These are phyloP conservation scores for Hanseniaspora nectarophila DNA, from an alignment of 805 yeast species.

Conservation along the genomic window DNA sequence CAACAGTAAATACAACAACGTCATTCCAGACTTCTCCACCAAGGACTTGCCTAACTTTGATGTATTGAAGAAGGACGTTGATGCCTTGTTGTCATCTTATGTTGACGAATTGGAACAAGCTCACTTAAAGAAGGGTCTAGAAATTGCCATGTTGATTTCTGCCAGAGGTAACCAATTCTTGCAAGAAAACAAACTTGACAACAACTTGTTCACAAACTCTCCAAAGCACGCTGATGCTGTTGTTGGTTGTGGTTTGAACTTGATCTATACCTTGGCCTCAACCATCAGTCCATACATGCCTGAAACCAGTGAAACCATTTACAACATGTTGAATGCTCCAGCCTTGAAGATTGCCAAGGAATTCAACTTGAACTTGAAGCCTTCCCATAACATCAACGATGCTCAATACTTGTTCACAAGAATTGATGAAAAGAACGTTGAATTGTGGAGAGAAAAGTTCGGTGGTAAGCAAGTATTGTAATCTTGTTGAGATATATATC, in stretches of 20 bases:
- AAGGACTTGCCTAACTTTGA: conserved; percentile 38
- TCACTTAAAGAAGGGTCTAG: conserved; percentile 79
- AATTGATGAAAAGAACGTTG: conserved; percentile 81
- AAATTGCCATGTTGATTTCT: conserved; percentile 79
- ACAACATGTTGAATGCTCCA: conserved; percentile 74
- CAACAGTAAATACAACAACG: conserved; percentile 82
- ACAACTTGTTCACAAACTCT: conserved; percentile 58
- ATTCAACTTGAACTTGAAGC: conserved; percentile 54
- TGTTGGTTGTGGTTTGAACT: conserved; percentile 79
- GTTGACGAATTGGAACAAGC: conserved; percentile 63
- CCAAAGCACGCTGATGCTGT: conserved; percentile 85
- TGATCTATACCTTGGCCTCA: conserved; percentile 75
- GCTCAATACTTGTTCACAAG: conserved; percentile 86
- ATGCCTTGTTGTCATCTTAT: conserved; percentile 49
- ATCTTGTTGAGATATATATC: background rate
- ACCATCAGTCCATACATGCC: conserved; percentile 86
- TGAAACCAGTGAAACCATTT: conserved; percentile 56
- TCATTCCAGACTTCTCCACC: conserved; percentile 56
- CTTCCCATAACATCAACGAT: conserved; percentile 80
- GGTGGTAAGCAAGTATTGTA: conserved; percentile 56
- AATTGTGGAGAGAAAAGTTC: conserved; percentile 71
- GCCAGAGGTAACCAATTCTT: conserved; percentile 89
- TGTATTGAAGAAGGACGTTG: conserved; percentile 43
- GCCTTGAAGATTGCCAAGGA: conserved; percentile 62
- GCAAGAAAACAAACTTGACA: conserved; percentile 92